These are phyloP conservation scores for Pythium angustatum DNA, from an alignment of 352 stramenopile genomes.

Conservation along the genomic window DNA sequence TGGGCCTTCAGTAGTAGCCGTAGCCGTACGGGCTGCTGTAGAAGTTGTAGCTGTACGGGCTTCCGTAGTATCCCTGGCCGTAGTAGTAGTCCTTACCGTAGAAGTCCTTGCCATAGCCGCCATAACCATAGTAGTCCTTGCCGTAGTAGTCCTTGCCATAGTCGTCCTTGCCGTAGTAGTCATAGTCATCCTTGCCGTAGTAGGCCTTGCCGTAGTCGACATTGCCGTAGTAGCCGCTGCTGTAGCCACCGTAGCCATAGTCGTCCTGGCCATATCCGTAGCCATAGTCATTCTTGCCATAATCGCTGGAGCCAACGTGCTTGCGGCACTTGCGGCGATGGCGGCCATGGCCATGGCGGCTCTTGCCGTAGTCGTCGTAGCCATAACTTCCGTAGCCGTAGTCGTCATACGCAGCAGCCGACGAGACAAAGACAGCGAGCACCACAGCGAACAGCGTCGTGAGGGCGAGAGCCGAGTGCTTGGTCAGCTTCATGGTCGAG, in stretches of 20 bases:
- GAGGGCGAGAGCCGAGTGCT: not conserved
- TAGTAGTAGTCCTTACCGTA: slow-evolving; percentile 7
- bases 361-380: not conserved
- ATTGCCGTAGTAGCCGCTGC: not conserved
- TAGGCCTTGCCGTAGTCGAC: too few species aligned
- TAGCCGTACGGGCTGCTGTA: slow-evolving; percentile 1
- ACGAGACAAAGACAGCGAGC: not conserved
- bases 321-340: too few species aligned
- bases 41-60: not conserved
- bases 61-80: slow-evolving; percentile 5
- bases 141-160: slow-evolving; percentile 9
- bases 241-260: not conserved
- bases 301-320: not conserved
- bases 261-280: not conserved
- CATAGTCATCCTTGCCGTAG: not conserved
- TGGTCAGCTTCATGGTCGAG: not conserved
- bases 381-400: not conserved
- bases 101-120: slow-evolving; percentile 3
- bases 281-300: too few species aligned
- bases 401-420: not conserved
- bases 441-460: not conserved
- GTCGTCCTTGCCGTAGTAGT: not conserved
- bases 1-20: not conserved
- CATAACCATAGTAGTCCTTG: slow-evolving; percentile 5
- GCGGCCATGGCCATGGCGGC: not conserved